Percentiles rank a stretch among this genome's conserved stretches.
phyloP scores from a whole-genome alignment of 768 basidiomycete species.

The Daedalea quercina region DNA sequence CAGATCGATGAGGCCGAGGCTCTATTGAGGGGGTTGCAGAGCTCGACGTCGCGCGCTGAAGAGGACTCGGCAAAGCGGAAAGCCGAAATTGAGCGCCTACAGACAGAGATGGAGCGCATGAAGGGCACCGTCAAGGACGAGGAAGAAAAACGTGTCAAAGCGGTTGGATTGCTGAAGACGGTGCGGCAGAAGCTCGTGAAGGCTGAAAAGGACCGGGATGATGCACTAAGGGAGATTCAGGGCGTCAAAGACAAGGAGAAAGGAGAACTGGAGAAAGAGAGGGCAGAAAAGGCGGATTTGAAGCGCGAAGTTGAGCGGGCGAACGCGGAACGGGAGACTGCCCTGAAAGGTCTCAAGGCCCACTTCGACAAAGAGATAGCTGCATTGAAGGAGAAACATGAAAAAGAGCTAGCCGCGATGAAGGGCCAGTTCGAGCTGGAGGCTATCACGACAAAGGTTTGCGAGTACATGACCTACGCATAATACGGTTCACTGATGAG shows the following conservation, averaged over 20 bases:
- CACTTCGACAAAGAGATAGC: slow-evolving; percentile 72
- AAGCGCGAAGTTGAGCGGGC: slow-evolving; percentile 57
- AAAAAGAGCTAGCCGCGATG: slow-evolving; percentile 62
- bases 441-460: slow-evolving; percentile 65
- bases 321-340: slow-evolving; percentile 58
- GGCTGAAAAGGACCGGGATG: slow-evolving; percentile 90
- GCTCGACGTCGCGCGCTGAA: slow-evolving; percentile 39
- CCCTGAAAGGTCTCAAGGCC: slow-evolving; percentile 47
- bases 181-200: slow-evolving; percentile 97
- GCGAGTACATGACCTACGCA: slow-evolving; percentile 10
- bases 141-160: slow-evolving; percentile 95
- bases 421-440: slow-evolving; percentile 77
- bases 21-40: slow-evolving; percentile 53
- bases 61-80: slow-evolving; percentile 44
- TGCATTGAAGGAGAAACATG: slow-evolving; percentile 54
- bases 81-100: slow-evolving; percentile 51
- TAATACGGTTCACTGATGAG: slow-evolving; percentile 6
- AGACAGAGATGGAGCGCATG: slow-evolving; percentile 53
- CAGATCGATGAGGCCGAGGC: slow-evolving; percentile 70
- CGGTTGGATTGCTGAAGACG: slow-evolving; percentile 86
- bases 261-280: slow-evolving; percentile 49
- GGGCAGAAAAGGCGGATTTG: slow-evolving; percentile 38
- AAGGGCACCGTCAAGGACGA: slow-evolving; percentile 78
- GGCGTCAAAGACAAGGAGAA: slow-evolving; percentile 46
- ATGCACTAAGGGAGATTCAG: slow-evolving; percentile 52